A percentile compares a stretch with the other conserved stretches of the same genome.
phyloP scores from a whole-genome alignment of 2,329 filamentous ascomycete genomes.

The Seiridium cupressi region DNA sequence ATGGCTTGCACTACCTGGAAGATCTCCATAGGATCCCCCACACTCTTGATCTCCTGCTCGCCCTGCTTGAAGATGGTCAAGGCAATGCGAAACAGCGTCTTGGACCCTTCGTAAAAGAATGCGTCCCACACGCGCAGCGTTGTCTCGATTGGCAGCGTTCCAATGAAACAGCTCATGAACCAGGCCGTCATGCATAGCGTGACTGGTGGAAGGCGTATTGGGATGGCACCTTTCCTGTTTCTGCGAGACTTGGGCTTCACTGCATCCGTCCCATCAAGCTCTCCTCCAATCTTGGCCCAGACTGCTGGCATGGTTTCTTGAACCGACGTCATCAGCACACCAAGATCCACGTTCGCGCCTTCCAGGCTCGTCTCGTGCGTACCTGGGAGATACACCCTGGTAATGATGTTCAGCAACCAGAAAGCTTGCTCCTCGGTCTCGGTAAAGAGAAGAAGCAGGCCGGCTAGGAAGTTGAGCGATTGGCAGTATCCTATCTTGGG shows the following conservation, averaged over 20 bases:
- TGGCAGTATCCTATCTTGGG: conserved; percentile 94
- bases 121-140: conserved; percentile 93
- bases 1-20: conserved; percentile 91
- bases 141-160: conserved; percentile 86
- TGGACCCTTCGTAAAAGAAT: conserved; percentile 93
- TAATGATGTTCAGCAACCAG: conserved; percentile 91
- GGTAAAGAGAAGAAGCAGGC: conserved; percentile 84
- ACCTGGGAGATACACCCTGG: conserved; percentile 80
- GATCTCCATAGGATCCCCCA: conserved; percentile 89
- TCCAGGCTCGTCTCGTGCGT: conserved; percentile 90
- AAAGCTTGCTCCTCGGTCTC: conserved; percentile 87
- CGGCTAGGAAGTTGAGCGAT: conserved; percentile 91
- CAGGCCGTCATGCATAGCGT: conserved; percentile 91
- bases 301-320: conserved; percentile 79
- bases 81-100: conserved; percentile 89
- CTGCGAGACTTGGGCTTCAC: conserved; percentile 35
- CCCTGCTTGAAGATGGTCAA: conserved; percentile 88
- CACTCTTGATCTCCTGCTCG: conserved; percentile 74
- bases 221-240: conserved; percentile 37
- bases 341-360: conserved; percentile 89
- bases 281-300: conserved; percentile 84
- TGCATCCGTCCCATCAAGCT: conserved; percentile 55
- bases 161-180: conserved; percentile 98
- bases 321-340: conserved; percentile 85
- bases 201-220: conserved; percentile 75